These are phyloP conservation scores for Trichosporon sp. DNA, from an alignment of 1,284 basidiomycete genomes.

Conservation along the genomic window DNA sequence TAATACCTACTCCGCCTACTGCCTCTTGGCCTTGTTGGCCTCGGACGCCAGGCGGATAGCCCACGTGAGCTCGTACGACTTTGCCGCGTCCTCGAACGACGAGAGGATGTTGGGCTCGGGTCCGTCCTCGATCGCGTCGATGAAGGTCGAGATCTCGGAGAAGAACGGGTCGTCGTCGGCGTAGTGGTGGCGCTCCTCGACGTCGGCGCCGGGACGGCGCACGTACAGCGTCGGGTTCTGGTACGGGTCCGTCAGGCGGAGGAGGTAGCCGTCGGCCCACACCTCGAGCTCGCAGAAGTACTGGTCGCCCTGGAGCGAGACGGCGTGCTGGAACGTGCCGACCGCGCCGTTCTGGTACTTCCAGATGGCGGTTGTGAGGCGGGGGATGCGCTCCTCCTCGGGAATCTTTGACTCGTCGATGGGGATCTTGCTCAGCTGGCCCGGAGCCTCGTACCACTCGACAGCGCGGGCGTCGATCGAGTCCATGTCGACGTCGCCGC, in stretches of 20 bases:
- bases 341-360: constrained; percentile 91
- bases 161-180: constrained; percentile 84
- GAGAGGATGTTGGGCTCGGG: constrained; percentile 45
- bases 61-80: constrained; percentile 63
- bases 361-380: constrained; percentile 47
- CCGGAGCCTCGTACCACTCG: constrained; percentile 86
- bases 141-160: constrained; percentile 77
- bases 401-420: constrained; percentile 47
- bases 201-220: constrained; percentile 76
- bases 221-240: constrained; percentile 69
- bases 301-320: constrained; percentile 79
- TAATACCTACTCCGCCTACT: no score
- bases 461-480: constrained; percentile 72
- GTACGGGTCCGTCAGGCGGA: constrained; percentile 75
- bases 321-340: constrained; percentile 79
- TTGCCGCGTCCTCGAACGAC: constrained; percentile 65
- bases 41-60: constrained; percentile 56
- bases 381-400: constrained; percentile 46
- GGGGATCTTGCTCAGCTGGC: constrained; percentile 70
- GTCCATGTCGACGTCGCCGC: constrained; percentile 86
- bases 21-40: background rate
- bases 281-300: constrained; percentile 92
- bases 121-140: constrained; percentile 65
- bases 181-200: constrained; percentile 69
- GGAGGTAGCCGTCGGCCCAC: constrained; percentile 64